Base-by-base conservation (phyloP, 2,329 filamentous ascomycete species). In the Exserohilum turcica region DNA sequence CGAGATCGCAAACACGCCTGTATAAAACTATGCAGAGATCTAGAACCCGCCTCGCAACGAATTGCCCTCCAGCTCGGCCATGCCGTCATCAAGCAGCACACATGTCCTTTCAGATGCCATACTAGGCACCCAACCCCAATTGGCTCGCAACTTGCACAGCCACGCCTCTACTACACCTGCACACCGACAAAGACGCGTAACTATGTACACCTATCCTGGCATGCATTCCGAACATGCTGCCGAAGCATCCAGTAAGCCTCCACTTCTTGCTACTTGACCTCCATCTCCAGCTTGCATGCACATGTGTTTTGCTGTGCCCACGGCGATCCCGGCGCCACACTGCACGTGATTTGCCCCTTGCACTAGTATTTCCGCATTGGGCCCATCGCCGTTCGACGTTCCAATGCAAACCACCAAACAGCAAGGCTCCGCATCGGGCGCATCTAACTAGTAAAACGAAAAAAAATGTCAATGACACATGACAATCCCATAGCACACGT, bases 271-370 rank as follows among this genome's bases (percentile, higher is more conserved):
- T 44, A 35, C 29, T 13, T 15, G 5, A 19, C 28, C 36, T 38
- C 43, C 35, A 47, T 12, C 16, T 40, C 19, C 29, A 24, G n/a
- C 13, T 39, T 15, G 13, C n/a, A n/a, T n/a, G n/a, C n/a, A n/a
- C n/a, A 7, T 13, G 31, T 39, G 21, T 15, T n/a, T 24, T 21
- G 29, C 40, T n/a, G n/a, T n/a, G n/a, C 15, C 31, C 21, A 40
- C 48, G 48, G 43, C 48, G 48, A 52, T 52, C 27, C 48, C 48
- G 48, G 32, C 43, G 48, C 48, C 48, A 52, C 48, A 36, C 18
- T 1, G 1, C 48, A 52, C 48, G 48, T 52, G 48, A 52, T 29
- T 16, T 19, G 42, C 15, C 28, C 16, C 8, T 33, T n/a, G 18
- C 28, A 51, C 28, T 29, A 46, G 32, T 2, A 24, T 8, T 38